Evolutionary conservation across 805 yeast species (phyloP), one percentile per base, ranked within the genome.

Genomic region (Teunomyces barrocoloradensis): DNA sequence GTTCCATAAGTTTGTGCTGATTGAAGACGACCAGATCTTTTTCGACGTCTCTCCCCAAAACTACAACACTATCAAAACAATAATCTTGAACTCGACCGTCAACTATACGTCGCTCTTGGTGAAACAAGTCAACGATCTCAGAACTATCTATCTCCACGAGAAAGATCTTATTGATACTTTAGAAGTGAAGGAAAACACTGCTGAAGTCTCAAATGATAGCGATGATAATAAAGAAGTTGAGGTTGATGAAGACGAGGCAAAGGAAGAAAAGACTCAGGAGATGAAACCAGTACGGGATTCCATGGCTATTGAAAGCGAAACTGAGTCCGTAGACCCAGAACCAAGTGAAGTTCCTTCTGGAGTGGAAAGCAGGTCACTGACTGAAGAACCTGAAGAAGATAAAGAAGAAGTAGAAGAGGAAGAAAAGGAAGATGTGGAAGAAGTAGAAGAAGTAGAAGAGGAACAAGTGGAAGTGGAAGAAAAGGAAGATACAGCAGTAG

Each of bases 101-200:
- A 45, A 48, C 33, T 64, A 64, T 43, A 51, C 59, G 1, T 52
- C 53, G 20, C 45, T 49, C 10, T 48, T 65, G 43, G 44, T 61
- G 9, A 57, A 55, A 27, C 58, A 57, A 40, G 52, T 64, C 25
- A 58, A 61, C 41, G 65, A 61, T 33, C 36, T 55, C 32, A 44
- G 51, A 12, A 33, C 17, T 10, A 40, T 36, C 34, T 38, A 39
- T 13, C 29, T 25, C 5, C 46, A 18, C 20, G 46, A 42, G 6
- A 29, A n/a, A 32, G 18, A 13, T 32, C 34, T 13, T 4, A 7
- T 32, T 32, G 34, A 32, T 4, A 13, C 34, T 15, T 13, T 15
- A 32, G 18, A 13, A 32, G 34, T n/a, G 13, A 13, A 32, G 34
- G 34, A 32, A 25, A 25, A 9, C 27, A 25, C 27, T 25, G 27